Evolutionary conservation across 768 basidiomycete species (phyloP), one percentile per base, ranked within the genome.

Genomic region (Calocybe gangraenosa): DNA sequence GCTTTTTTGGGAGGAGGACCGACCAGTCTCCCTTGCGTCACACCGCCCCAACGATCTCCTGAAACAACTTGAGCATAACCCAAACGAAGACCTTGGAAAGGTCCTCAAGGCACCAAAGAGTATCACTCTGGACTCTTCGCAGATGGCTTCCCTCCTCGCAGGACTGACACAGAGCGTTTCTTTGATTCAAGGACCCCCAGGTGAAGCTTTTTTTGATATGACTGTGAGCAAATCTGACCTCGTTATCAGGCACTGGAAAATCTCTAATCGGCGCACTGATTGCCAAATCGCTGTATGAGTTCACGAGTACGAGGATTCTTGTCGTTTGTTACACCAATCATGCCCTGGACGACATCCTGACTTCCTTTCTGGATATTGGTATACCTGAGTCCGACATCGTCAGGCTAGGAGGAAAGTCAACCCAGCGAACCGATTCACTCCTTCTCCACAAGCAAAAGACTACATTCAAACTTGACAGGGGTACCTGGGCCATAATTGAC

Each of bases 291-390:
- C 59, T 84, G 3, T 73, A 84, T 38, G 70, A 77, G 11, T 60
- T 61, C 42, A 75, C 75, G 0, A 14, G 53, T 0, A 65, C 70
- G 40, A 78, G 58, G 0, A 84, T 87, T 18, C 73, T 87, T 3
- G 81, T 86, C 1, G 79, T 84, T 14, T 85, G 83, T 51, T 86
- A 78, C 49, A 87, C 84, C 1, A 87, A 87, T 46, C 85, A 87
- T 36, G 84, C 85, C 0, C 71, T 87, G 0, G 84, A 87, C 49
- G 78, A 84, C 40, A 81, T 87, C 44, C 67, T 87, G 3, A 75
- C 78, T 18, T 77, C 81, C 42, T 71, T 87, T 2, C 56, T 86
- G 2, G 67, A 70, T 15, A 79, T 80, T 22, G 82, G 80, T 0
- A 83, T 87, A 2, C 71, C 76, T 1, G 34, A 49, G 0, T 8